Evolutionary conservation across 495 filamentous ascomycete genomes (phyloP), one percentile per base, ranked within the genome.

Genomic region (Hypoxylon fuscum): DNA sequence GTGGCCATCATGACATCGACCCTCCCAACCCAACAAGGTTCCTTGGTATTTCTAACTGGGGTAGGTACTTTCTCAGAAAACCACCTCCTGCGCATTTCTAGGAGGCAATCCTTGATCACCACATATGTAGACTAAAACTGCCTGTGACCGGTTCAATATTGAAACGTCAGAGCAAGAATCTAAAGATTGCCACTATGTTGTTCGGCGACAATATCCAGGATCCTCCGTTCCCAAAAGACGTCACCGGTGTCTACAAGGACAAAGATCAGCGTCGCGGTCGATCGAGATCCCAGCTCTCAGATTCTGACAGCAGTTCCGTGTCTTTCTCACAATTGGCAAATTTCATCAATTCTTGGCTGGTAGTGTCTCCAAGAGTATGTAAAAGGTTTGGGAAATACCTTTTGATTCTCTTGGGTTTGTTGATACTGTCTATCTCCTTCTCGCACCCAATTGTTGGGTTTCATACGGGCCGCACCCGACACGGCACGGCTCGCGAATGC

Each of bases 241-340:
- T n/a, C n/a, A n/a, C 8, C 38, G 44, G 48, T 3, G 40, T 47
- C 25, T 59, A 64, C 43, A 64, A 56, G 25, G 56, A 59, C 61
- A 64, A 44, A 8, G 56, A 47, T 31, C 46, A 35, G 32, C 56
- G 45, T 27, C 58, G 54, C 9, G 22, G 43, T 5, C 37, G 46
- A 40, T 43, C 52, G 2, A 44, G 14, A 7, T 62, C 58, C 3
- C 44, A 51, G 45, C 11, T 34, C 20, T 40, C 62, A 9, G 42
- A 48, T 11, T 55, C 55, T 25, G 51, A 53, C 12, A 44, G 12
- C 23, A 62, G 5, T 5, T 51, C 44, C 21, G 15, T 41, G 10
- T 5, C 40, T 3, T 34, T 48, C 10, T 23, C 14, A 7, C 27
- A 58, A 6, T 18, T 21, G 15, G 25, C 8, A 12, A 50, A 31